Percentiles rank a stretch among this genome's conserved stretches.
These are phyloP conservation scores for Silene vulgaris DNA, from an alignment of 179 eudicot species.

Conservation along the genomic window DNA sequence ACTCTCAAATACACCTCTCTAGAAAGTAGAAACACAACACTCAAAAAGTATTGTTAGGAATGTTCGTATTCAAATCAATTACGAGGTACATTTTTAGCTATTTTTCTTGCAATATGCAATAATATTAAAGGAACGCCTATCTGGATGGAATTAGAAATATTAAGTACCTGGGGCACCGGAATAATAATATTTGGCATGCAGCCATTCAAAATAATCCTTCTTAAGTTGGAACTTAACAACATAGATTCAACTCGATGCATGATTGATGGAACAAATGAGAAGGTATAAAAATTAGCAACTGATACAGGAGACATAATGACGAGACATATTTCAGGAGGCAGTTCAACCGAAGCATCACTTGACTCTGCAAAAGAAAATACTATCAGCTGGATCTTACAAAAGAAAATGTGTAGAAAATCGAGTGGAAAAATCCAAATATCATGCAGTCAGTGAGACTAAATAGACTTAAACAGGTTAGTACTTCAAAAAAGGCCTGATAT, in stretches of 20 bases:
- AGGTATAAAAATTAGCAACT: constrained; percentile 50
- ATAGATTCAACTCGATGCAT: constrained; percentile 84
- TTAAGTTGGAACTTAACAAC: constrained; percentile 60
- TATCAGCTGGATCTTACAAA: background rate
- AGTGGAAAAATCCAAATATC: too few relatives aligned
- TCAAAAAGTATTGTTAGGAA: too few relatives aligned
- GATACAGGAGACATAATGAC: constrained; percentile 78
- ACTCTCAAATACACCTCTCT: background rate
- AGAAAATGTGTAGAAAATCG: background rate
- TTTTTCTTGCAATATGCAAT: background rate
- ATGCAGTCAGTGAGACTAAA: too few relatives aligned
- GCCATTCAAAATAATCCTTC: constrained; percentile 41
- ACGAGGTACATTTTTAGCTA: background rate
- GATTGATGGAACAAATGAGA: constrained; percentile 67
- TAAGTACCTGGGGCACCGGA: constrained; percentile 57
- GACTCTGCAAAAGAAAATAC: constrained; percentile 39
- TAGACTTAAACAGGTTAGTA: too few relatives aligned
- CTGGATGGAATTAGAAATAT: background rate
- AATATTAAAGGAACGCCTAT: background rate
- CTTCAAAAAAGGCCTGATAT: too few relatives aligned
- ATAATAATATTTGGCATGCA: constrained; percentile 43
- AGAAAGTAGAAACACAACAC: too few relatives aligned
- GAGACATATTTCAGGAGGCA: constrained; percentile 83
- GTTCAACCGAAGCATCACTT: constrained; percentile 43
- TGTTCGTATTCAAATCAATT: background rate